Conservation (phyloP, 352 stramenopile species). For the Phytophthora europaea region DNA sequence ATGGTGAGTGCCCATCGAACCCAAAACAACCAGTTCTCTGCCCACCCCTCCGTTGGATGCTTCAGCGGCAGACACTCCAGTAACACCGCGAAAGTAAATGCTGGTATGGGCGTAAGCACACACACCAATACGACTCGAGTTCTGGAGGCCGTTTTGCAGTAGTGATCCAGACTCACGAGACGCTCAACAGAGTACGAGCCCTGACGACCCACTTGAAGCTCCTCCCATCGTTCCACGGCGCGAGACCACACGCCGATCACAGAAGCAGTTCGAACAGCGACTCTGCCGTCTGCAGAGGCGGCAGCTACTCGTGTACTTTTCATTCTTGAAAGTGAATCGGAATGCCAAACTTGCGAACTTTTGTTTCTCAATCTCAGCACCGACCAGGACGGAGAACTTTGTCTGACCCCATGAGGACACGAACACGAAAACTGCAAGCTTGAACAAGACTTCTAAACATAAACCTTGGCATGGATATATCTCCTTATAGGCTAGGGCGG, state of each 20-base stretch:
- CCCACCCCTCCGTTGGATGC: conserved; percentile 19
- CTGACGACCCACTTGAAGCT: conserved; percentile 25
- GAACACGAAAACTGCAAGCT: background rate
- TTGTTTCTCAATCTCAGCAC: background rate
- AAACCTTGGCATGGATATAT: conserved; percentile 4
- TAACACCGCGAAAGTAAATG: background rate
- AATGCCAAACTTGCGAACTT: background rate
- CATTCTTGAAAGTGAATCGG: background rate
- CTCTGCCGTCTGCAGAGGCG: background rate
- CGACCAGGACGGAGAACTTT: background rate
- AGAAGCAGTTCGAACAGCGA: background rate
- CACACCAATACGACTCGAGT: conserved; percentile 20
- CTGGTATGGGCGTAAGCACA: conserved; percentile 20
- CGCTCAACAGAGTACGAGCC: conserved; percentile 24
- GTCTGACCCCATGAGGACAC: background rate
- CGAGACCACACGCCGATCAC: conserved; percentile 3
- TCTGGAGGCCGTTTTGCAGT: conserved; percentile 24
- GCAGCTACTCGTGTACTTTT: background rate
- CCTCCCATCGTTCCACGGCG: conserved; percentile 10
- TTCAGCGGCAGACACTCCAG: conserved; percentile 23
- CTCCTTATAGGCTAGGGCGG: background rate
- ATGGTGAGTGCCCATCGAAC: conserved; percentile 5
- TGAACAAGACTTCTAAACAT: conserved; percentile 11
- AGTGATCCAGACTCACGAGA: conserved; percentile 24
- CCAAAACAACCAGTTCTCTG: conserved; percentile 31